phyloP scores from a whole-genome alignment of 2,329 filamentous ascomycete species.

The Aspergillus melleus region DNA sequence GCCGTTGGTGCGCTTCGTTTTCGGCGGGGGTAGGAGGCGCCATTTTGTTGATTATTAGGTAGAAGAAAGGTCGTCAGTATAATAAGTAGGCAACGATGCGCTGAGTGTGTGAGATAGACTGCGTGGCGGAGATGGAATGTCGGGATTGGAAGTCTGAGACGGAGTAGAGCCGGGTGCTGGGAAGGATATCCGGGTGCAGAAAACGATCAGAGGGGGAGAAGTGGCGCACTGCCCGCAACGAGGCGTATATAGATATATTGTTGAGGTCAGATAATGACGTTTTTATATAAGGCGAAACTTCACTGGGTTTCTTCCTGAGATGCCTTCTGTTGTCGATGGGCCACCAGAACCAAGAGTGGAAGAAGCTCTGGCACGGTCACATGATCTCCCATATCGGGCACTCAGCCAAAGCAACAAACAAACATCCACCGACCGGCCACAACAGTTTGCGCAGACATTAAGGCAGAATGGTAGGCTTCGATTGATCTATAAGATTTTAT shows the following conservation, averaged over 20 bases:
- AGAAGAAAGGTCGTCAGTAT: conserved; percentile 14
- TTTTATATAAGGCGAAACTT: not conserved
- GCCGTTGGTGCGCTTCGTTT: conserved; percentile 78
- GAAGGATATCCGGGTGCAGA: not conserved
- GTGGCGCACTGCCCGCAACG: not conserved
- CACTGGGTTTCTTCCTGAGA: not conserved
- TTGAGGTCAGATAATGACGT: not conserved
- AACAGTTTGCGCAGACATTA: not conserved
- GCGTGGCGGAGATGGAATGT: not conserved
- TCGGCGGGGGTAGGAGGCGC: conserved; percentile 66
- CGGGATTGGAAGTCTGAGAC: too few species aligned
- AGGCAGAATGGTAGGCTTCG: conserved; percentile 18
- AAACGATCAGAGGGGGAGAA: not conserved
- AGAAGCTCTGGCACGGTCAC: conserved; percentile 6
- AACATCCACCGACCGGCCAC: conserved; percentile 7
- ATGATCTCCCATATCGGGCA: conserved; percentile 6
- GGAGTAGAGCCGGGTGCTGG: not conserved
- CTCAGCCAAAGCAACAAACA: conserved; percentile 15
- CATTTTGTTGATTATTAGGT: conserved; percentile 42
- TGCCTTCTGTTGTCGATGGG: not conserved
- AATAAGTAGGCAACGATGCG: not conserved
- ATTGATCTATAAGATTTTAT: not conserved
- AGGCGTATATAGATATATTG: not conserved
- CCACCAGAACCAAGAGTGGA: not conserved
- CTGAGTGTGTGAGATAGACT: not conserved